Evolutionary conservation across 345 rosid species (phyloP).

Genomic region (Hevea brasiliensis): DNA sequence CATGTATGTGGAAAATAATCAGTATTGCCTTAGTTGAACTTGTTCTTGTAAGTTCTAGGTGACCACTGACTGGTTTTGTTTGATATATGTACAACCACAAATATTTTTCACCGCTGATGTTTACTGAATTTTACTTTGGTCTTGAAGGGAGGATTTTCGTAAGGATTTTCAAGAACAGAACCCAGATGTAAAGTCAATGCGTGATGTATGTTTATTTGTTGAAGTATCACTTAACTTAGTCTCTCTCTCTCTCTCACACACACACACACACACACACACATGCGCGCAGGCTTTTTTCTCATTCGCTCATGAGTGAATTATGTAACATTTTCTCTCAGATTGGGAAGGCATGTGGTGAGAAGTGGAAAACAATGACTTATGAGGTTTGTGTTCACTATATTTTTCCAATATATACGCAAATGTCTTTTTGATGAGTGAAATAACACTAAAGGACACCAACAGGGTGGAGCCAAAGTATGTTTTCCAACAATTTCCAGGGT

Average conservation of each 20-base stretch:
- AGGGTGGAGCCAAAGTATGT: no score
- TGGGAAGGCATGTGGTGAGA: constrained; percentile 96
- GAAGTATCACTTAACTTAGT: not conserved
- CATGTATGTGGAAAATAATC: not conserved
- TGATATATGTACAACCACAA: not conserved
- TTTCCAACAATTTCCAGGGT: no score
- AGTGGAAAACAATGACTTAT: constrained; percentile 85
- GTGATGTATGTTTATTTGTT: constrained; percentile 55
- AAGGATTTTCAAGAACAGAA: constrained; percentile 82
- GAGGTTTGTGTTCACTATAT: constrained; percentile 49
- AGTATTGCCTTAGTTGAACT: not conserved
- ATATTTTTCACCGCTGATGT: not conserved
- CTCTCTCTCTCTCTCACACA: not conserved
- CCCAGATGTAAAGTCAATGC: constrained; percentile 87
- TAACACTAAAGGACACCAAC: no score
- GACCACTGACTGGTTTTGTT: not conserved
- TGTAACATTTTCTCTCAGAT: constrained; percentile 41
- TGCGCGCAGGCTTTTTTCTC: not conserved
- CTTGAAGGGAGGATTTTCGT: constrained; percentile 80
- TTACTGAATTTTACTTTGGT: constrained; percentile 18
- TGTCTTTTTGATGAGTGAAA: no score
- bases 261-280: no score
- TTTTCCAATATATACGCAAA: not conserved
- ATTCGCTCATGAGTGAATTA: constrained; percentile 16
- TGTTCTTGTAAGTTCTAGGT: constrained; percentile 1